These are phyloP conservation scores for Silene uniflora DNA, from an alignment of 148 eudicot species.

Conservation along the genomic window DNA sequence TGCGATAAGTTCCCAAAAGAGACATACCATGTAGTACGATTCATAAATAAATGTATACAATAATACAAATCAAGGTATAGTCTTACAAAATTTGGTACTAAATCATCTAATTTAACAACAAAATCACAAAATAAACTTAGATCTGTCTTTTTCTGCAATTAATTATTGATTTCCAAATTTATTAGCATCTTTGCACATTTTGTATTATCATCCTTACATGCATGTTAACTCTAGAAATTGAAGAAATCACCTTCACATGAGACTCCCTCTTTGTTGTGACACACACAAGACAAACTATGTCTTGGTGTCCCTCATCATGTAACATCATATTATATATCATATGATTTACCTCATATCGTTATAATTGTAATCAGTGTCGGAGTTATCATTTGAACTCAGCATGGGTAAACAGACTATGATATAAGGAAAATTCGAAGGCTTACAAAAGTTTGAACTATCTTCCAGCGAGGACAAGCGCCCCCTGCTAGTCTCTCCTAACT, in stretches of 20 bases:
- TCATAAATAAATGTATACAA: background rate
- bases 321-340: too few species aligned
- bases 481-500: background rate
- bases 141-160: slow-evolving; percentile 20
- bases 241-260: slow-evolving; percentile 5
- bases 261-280: slow-evolving; percentile 18
- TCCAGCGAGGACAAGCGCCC: too few species aligned
- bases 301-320: slow-evolving; percentile 23
- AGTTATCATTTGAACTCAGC: too few species aligned
- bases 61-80: slow-evolving; percentile 2
- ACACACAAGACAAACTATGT: slow-evolving; percentile 30
- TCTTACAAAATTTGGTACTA: background rate
- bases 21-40: background rate
- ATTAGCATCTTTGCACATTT: slow-evolving; percentile 31
- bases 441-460: too few species aligned
- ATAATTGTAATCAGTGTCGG: background rate
- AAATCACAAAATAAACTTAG: background rate
- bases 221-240: slow-evolving; percentile 11
- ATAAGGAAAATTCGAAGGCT: too few species aligned
- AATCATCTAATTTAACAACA: background rate
- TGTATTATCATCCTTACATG: slow-evolving; percentile 15
- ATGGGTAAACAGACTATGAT: too few species aligned
- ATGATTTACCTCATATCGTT: background rate
- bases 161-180: slow-evolving; percentile 11
- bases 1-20: slow-evolving; percentile 3